Percentiles rank a stretch among this genome's conserved stretches.
phyloP scores from a whole-genome alignment of 768 basidiomycete genomes.

The Boletus bicolor region DNA sequence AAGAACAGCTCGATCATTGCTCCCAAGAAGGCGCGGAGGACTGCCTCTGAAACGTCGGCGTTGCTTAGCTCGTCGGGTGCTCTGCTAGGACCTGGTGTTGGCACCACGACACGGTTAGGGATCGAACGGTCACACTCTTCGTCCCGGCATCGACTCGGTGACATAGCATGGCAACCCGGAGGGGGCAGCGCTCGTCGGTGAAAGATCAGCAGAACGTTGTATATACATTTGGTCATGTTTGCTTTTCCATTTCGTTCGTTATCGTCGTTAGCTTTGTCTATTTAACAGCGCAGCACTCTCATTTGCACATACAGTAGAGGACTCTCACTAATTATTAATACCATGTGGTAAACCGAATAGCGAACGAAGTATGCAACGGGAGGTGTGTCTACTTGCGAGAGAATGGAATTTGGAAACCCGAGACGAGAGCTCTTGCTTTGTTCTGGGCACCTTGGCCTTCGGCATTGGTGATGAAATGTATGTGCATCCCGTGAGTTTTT shows the following conservation, averaged over 20 bases:
- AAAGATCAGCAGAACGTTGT: conserved; percentile 1
- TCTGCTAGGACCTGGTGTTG: conserved; percentile 12
- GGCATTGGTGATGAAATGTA: conserved; percentile 90
- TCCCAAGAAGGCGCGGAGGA: conserved; percentile 61
- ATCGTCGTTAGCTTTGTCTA: conserved; percentile 13
- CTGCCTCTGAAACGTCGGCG: conserved; percentile 66
- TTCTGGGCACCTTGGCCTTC: conserved; percentile 88
- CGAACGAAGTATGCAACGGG: not conserved
- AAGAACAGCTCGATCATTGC: conserved; percentile 45
- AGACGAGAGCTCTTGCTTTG: conserved; percentile 78
- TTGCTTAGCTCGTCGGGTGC: conserved; percentile 24
- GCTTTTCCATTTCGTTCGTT: conserved; percentile 18
- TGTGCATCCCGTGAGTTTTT: conserved; percentile 82
- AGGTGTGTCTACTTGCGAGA: conserved; percentile 35
- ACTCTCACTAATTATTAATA: conserved; percentile 24
- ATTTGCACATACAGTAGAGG: conserved; percentile 29
- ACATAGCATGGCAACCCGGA: conserved; percentile 56
- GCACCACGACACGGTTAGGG: conserved; percentile 28
- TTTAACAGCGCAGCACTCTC: conserved; percentile 28
- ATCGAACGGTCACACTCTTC: conserved; percentile 37
- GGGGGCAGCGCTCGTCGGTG: conserved; percentile 19
- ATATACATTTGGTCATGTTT: conserved; percentile 10
- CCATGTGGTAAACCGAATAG: conserved; percentile 7
- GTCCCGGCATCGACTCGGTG: conserved; percentile 54
- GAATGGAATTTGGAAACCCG: conserved; percentile 93